Evolutionary conservation across 2,329 filamentous ascomycete species (phyloP), one percentile per base, ranked within the genome.

Genomic region (Cercospora sp.): DNA sequence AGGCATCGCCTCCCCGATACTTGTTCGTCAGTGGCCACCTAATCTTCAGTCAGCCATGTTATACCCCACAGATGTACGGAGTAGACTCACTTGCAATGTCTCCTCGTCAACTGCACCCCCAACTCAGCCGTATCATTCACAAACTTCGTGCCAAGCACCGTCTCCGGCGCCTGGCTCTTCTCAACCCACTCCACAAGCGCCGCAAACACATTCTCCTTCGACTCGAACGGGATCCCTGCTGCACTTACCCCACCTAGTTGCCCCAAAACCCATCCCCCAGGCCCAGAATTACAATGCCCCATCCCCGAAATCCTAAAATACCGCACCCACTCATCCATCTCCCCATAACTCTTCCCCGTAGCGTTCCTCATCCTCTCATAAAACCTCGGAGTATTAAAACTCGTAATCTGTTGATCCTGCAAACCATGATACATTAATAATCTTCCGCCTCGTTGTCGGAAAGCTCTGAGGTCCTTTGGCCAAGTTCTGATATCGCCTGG

Each of bases 231-330:
- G 63, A 70, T 73, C 0, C 76, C 72, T 2, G 71, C 72, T 28
- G 75, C 74, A 33, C 69, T 64, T 10, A 48, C 62, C 8, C 36
- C 36, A 53, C 73, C 70, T 16, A 63, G 40, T 6, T 68, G 67
- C 10, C 67, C 68, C 6, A 74, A 16, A 8, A 51, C 42, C 26
- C 60, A 65, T 1, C 70, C 69, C 63, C 75, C 75, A 33, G 68
- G 72, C 3, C 65, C 70, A 45, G 76, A 75, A n/a, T 73, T 66
- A 70, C 80, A 81, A 69, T 81, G 79, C 13, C 72, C 68, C 79
- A 81, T 81, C 6, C 79, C 79, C 1, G 79, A 79, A 3, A 81
- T 77, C 10, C 78, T 63, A 71, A 82, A 80, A 68, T 78, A 76
- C 31, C 78, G 75, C 72, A 74, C 80, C 67, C 78, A 81, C n/a